A percentile compares a stretch with the other conserved stretches of the same genome.
Evolutionary conservation across 305 asterid species (phyloP).

Genomic region (Fraxinus ornus): DNA sequence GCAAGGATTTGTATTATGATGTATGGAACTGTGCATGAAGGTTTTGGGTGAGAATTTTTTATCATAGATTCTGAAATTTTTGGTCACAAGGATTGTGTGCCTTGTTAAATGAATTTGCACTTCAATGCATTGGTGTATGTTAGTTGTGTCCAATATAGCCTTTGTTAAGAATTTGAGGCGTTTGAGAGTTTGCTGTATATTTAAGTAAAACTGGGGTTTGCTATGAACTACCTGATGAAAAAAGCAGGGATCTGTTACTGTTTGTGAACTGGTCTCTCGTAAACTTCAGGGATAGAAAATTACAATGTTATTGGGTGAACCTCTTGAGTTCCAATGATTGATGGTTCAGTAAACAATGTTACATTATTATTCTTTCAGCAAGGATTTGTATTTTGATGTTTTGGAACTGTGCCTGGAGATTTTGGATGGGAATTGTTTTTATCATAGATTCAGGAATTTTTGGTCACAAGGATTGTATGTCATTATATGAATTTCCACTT

Average conservation of each 20-base stretch:
- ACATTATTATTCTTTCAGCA: conserved; percentile 6
- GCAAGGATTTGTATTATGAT: not conserved
- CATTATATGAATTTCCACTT: not conserved
- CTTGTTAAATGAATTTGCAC: not conserved
- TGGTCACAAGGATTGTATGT: not conserved
- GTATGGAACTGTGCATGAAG: no score
- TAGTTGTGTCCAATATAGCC: not conserved
- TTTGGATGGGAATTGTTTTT: not conserved
- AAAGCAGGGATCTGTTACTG: conserved; percentile 60
- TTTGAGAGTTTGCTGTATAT: not conserved
- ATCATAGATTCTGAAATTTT: not conserved
- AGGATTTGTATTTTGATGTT: not conserved
- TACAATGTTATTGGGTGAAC: conserved; percentile 54
- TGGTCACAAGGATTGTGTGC: not conserved
- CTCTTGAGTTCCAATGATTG: conserved; percentile 32
- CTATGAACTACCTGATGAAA: conserved; percentile 36
- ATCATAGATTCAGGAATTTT: not conserved
- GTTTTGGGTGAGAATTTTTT: not conserved
- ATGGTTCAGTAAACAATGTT: conserved; percentile 53
- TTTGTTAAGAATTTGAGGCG: not conserved
- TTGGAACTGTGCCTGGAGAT: no score
- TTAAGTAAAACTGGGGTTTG: not conserved
- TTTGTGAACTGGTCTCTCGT: conserved; percentile 51
- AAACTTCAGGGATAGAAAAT: conserved; percentile 49
- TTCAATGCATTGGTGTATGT: not conserved